Base-by-base conservation (phyloP, 2,329 filamentous ascomycete species). In the Apiospora rasikravindrae region DNA sequence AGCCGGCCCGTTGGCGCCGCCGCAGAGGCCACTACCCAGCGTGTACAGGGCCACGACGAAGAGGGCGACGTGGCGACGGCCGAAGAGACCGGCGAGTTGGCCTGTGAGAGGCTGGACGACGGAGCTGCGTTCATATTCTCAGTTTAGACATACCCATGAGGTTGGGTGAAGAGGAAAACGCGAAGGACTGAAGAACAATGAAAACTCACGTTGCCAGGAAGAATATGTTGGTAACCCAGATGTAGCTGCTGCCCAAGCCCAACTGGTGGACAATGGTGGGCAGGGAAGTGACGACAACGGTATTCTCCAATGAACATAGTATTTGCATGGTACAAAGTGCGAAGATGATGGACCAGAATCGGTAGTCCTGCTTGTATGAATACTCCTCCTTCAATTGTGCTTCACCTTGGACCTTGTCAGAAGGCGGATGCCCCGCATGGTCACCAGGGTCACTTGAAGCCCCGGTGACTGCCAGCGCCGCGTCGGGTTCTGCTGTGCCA, bases 51-150 rank as follows among this genome's bases (percentile, higher is more conserved):
- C 70, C 11, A 71, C 66, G 24, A 67, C 40, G 37, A 26, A 8
- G 13, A 69, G 29, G 14, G 45, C 29, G 0, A 81, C 72, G 61
- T 77, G 81, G 45, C 83, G 80, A 2, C 86, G 80, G 2, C 87
- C 86, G 71, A 84, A 88, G 22, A 87, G 81, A 70, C 87, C 81
- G 4, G 64, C 64, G 44, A 85, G 69, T 73, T 87, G 85, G 2
- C 84, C 84, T 67, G 81, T 84, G 0, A 86, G 71, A 0, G 85
- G 85, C 70, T 85, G 85, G 1, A 67, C 42, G 10, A 44, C 22
- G 22, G 64, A n/a, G 33, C 61, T 40, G 33, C 1, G 33, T 6
- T 37, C 33, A 37, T 5, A 37, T 1, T 37, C 8, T 37, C 4
- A 4, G 33, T 37, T 37, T 6, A 1, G 5, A 7, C 33, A 37